Conservation (phyloP, 139 green algal genomes). For the Closterium sp. region DNA sequence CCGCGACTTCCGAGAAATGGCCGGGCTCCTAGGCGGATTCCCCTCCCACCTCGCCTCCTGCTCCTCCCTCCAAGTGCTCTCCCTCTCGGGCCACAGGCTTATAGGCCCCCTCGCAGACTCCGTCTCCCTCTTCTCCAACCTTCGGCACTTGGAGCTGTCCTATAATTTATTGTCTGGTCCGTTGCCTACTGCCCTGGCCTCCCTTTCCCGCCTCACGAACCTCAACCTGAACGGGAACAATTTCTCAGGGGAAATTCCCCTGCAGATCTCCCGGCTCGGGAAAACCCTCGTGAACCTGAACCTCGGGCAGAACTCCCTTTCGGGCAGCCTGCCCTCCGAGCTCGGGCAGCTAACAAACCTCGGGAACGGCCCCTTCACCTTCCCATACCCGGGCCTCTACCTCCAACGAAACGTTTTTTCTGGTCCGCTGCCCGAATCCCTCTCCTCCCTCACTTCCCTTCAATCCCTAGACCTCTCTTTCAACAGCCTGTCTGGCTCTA, state of each 20-base stretch:
- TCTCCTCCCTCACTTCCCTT: background rate
- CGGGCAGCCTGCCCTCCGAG: conserved; percentile 9
- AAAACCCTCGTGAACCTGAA: background rate
- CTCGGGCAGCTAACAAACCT: conserved; percentile 8
- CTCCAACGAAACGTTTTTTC: background rate
- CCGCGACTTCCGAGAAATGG: background rate
- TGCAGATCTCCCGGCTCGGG: background rate
- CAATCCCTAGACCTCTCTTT: background rate
- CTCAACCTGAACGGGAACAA: background rate
- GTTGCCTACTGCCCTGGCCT: background rate
- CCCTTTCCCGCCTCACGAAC: background rate
- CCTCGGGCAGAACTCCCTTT: conserved; percentile 8
- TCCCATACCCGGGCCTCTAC: background rate
- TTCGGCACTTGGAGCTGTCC: background rate
- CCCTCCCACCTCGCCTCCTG: background rate
- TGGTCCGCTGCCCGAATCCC: background rate
- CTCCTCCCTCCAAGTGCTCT: background rate
- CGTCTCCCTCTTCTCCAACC: background rate
- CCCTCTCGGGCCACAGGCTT: background rate
- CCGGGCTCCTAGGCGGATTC: background rate
- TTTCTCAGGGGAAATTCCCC: background rate
- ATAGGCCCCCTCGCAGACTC: background rate
- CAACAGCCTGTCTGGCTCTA: background rate
- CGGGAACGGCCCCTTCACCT: background rate
- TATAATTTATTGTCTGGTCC: background rate